Conservation (phyloP, 78 protist species). For the Emiliania huxleyi region DNA sequence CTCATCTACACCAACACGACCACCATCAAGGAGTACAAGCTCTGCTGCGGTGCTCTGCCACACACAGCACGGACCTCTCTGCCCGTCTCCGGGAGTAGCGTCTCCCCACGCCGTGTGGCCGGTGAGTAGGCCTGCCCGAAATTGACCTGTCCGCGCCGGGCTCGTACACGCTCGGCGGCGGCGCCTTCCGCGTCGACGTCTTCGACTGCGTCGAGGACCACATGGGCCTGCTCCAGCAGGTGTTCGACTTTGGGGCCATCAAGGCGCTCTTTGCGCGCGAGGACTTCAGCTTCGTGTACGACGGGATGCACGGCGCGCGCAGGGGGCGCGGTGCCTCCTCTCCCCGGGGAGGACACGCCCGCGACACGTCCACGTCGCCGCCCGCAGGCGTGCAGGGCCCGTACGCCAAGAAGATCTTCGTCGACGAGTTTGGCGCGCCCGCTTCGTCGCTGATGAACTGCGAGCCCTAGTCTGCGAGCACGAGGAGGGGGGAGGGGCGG, state of each 20-base stretch:
- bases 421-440: constrained; percentile 76
- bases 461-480: constrained; percentile 39
- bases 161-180: background rate
- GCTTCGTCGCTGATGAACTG: constrained; percentile 71
- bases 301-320: constrained; percentile 75
- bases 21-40: constrained; percentile 47
- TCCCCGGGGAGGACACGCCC: too few relatives aligned
- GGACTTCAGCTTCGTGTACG: constrained; percentile 71
- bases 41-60: too few relatives aligned
- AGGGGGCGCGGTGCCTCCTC: too few relatives aligned
- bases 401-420: constrained; percentile 82
- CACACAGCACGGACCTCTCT: too few relatives aligned
- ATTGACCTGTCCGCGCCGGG: background rate
- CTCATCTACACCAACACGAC: constrained; percentile 66
- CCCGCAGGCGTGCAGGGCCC: constrained; percentile 93
- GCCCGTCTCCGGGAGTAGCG: too few relatives aligned
- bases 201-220: constrained; percentile 76
- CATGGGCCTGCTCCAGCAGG: constrained; percentile 50
- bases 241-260: constrained; percentile 83
- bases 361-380: too few relatives aligned
- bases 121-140: background rate
- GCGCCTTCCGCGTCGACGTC: constrained; percentile 61
- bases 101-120: too few relatives aligned
- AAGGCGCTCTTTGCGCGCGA: constrained; percentile 41
- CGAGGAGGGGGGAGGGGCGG: constrained; percentile 26